These are phyloP conservation scores for Phytopythium chamaehyphon DNA, from an alignment of 352 stramenopile species.

Conservation along the genomic window DNA sequence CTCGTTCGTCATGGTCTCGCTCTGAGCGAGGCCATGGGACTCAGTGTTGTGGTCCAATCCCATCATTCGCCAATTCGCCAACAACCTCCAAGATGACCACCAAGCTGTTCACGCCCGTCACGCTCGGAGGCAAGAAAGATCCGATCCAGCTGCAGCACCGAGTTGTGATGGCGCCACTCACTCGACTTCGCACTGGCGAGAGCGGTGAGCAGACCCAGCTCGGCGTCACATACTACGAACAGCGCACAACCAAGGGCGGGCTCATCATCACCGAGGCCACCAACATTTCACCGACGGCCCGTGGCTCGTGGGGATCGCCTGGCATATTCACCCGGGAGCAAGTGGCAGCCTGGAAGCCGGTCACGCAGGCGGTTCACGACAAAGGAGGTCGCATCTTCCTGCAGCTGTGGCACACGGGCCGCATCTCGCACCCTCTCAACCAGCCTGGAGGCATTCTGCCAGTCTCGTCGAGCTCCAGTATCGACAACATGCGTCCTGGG, in stretches of 20 bases:
- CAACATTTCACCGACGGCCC: slow-evolving; percentile 41
- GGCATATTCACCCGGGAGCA: slow-evolving; percentile 57
- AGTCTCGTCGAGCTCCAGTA: slow-evolving; percentile 53
- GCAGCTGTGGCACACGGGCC: slow-evolving; percentile 88
- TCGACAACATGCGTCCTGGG: slow-evolving; percentile 20
- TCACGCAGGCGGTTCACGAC: slow-evolving; percentile 66
- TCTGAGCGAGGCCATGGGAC: too few species aligned
- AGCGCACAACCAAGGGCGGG: slow-evolving; percentile 46
- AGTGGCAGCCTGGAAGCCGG: slow-evolving; percentile 38
- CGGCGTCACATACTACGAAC: slow-evolving; percentile 54
- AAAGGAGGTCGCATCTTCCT: slow-evolving; percentile 75
- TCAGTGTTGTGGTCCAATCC: too few species aligned
- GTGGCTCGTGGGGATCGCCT: slow-evolving; percentile 41
- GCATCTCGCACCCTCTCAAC: slow-evolving; percentile 61
- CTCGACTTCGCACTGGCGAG: slow-evolving; percentile 33
- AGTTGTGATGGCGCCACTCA: slow-evolving; percentile 69
- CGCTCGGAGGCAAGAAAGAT: slow-evolving; percentile 48
- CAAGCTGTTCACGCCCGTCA: slow-evolving; percentile 64
- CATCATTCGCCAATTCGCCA: too few species aligned
- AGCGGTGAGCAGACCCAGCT: slow-evolving; percentile 33
- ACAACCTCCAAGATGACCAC: slow-evolving; percentile 6
- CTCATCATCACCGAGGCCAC: slow-evolving; percentile 65
- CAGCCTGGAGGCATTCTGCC: slow-evolving; percentile 50
- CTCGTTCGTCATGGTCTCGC: too few species aligned
- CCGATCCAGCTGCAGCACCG: slow-evolving; percentile 51